These are phyloP conservation scores for bread wheat (Triticum aestivum) DNA, from an alignment of 176 grass and related monocot genomes.

Conservation along the genomic window DNA sequence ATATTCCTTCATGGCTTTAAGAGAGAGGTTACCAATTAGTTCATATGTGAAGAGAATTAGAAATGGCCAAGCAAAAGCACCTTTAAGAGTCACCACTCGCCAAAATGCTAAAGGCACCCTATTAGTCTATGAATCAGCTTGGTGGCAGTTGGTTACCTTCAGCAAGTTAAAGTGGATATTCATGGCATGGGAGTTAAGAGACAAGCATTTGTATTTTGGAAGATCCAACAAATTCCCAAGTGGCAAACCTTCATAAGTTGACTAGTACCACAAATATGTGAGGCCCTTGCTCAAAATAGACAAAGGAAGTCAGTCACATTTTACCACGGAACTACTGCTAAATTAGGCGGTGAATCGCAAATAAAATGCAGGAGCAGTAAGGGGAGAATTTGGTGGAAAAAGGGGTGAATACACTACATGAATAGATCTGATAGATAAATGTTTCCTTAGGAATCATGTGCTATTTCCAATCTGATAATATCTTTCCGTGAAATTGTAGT, in stretches of 20 bases:
- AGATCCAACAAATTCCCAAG: neutral
- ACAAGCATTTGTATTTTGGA: neutral
- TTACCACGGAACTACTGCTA: neutral
- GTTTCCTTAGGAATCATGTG: neutral
- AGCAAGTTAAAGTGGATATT: slow-evolving; percentile 5
- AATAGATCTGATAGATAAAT: neutral
- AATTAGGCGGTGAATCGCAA: neutral
- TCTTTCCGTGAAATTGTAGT: neutral
- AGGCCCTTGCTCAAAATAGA: neutral
- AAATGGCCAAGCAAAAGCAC: slow-evolving; percentile 6
- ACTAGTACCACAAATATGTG: neutral
- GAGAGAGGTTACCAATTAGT: slow-evolving; percentile 1
- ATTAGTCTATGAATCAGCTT: slow-evolving; percentile 4
- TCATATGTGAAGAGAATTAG: neutral
- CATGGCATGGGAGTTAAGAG: neutral
- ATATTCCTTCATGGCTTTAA: slow-evolving; percentile 6
- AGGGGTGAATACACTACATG: neutral
- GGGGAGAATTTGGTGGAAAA: neutral
- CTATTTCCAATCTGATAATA: neutral
- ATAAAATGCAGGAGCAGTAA: neutral
- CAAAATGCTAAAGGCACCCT: neutral
- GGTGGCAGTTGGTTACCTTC: neutral
- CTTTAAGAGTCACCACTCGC: neutral
- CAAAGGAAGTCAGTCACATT: neutral
- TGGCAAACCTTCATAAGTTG: neutral